Base-by-base conservation (phyloP, 495 filamentous ascomycete species). In the Tuber microsphaerosporum region DNA sequence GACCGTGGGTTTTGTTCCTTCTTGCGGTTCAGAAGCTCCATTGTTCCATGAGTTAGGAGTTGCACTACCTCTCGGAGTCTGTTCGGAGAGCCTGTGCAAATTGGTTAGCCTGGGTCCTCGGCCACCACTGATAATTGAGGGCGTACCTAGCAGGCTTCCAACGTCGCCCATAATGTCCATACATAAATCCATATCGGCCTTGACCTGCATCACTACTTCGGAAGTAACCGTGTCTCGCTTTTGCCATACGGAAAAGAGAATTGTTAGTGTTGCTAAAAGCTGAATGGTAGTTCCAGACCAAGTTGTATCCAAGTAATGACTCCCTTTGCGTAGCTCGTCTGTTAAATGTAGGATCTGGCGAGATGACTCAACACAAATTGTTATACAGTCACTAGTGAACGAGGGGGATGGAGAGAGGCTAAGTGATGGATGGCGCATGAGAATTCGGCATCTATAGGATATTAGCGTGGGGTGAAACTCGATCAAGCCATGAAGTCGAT, bases 281-380 rank as follows among this genome's bases (percentile, higher is more conserved):
- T 92, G 93, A 34, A 92, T 87, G 0, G 91, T 89, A 71, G 87
- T 83, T 74, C 89, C 90, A 75, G 92, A 91, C 91, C 91, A 94
- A n/a, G 92, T 92, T 19, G 90, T 92, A 78, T 94, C 92, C n/a
- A 93, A 84, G 75, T 90, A 89, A 81, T 89, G 86, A 39, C 85
- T 89, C 69, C 87, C 83, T 80, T 88, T 87, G 70, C 88, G 86
- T 41, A 94, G 81, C 69, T 87, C 85, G 42, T 86, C 84, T 19
- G 92, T 86, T 61, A 88, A 86, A 70, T 86, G 84, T 26, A 94
- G 85, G 79, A 93, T 88, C 72, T 88, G 86, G 76, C 86, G 86
- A 48, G 91, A 87, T 39, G 89, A 86, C 26, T 91, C 89, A 37
- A 93, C 88, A 80, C 91, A 93, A 56, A 90, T 87, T 70, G 88